Evolutionary conservation across 495 filamentous ascomycete species (phyloP).

Genomic region (Aspergillus nidulans): DNA sequence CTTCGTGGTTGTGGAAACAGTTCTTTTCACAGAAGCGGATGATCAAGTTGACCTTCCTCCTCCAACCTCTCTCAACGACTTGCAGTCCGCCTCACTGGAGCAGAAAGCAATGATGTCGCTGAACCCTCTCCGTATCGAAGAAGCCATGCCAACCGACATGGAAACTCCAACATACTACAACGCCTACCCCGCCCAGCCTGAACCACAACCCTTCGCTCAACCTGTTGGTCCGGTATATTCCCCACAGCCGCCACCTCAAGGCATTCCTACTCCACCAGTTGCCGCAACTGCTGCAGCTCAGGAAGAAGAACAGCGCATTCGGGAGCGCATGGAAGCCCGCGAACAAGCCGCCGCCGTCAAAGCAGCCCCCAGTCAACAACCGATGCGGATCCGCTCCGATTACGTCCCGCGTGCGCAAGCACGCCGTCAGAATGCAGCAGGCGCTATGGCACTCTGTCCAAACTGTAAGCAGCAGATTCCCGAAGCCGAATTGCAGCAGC

Average conservation of each 20-base stretch:
- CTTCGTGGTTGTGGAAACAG: conserved; percentile 92
- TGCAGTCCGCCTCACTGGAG: conserved; percentile 90
- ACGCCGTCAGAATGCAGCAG: conserved; percentile 55
- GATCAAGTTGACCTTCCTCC: conserved; percentile 82
- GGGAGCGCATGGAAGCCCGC: conserved; percentile 63
- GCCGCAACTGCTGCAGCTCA: conserved; percentile 40
- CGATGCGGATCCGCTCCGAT: conserved; percentile 90
- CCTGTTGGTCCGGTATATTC: conserved; percentile 30
- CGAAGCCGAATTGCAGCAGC: conserved; percentile 78
- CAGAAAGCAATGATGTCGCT: conserved; percentile 89
- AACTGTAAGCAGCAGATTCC: conserved; percentile 92
- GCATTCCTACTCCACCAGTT: conserved; percentile 23
- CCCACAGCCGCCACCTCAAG: conserved; percentile 33
- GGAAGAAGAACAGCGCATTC: conserved; percentile 63
- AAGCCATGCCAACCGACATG: conserved; percentile 85
- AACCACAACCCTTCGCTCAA: conserved; percentile 15
- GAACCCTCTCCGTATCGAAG: conserved; percentile 81
- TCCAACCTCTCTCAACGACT: conserved; percentile 80
- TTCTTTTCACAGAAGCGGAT: conserved; percentile 87
- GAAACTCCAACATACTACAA: conserved; percentile 55
- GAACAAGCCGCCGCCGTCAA: conserved; percentile 73
- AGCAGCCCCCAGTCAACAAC: conserved; percentile 58
- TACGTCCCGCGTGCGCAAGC: conserved; percentile 83
- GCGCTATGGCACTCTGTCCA: conserved; percentile 75
- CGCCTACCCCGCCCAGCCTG: conserved; percentile 37